Conservation (phyloP, 805 yeast genomes). For the Vanderwaltozyma tropicalis region DNA sequence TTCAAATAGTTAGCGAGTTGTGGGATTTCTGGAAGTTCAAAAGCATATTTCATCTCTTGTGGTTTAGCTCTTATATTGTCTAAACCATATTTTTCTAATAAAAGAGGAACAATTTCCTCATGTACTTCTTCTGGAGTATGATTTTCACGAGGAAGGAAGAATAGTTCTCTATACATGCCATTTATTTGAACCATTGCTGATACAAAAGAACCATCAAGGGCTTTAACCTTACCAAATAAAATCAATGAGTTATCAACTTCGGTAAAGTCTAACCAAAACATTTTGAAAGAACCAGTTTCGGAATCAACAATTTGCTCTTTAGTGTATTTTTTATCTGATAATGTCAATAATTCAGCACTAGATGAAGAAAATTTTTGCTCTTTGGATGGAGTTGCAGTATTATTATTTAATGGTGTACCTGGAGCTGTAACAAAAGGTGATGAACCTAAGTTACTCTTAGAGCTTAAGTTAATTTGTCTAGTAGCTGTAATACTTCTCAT, state of each 20-base stretch:
- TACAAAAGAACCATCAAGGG: slow-evolving; percentile 47
- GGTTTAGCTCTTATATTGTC: slow-evolving; percentile 59
- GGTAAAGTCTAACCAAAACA: slow-evolving; percentile 86
- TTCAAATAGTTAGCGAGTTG: slow-evolving; percentile 66
- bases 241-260: slow-evolving; percentile 63
- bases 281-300: slow-evolving; percentile 42
- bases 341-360: slow-evolving; percentile 4
- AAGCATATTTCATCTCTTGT: slow-evolving; percentile 71
- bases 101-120: slow-evolving; percentile 61
- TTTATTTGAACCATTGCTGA: slow-evolving; percentile 71
- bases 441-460: slow-evolving; percentile 15
- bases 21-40: slow-evolving; percentile 75
- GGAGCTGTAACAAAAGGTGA: slow-evolving; percentile 29
- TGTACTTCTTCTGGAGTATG: slow-evolving; percentile 56
- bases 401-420: slow-evolving; percentile 17
- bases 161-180: slow-evolving; percentile 61
- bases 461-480: slow-evolving; percentile 19
- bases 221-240: slow-evolving; percentile 70
- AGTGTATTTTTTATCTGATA: slow-evolving; percentile 12
- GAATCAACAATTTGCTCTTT: slow-evolving; percentile 29
- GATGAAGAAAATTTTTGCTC: neutral
- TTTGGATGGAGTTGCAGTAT: neutral
- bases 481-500: slow-evolving; percentile 21
- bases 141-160: slow-evolving; percentile 61
- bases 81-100: slow-evolving; percentile 53